Conservation (phyloP, 2,329 filamentous ascomycete genomes). For the Phaeosphaeria sp. region DNA sequence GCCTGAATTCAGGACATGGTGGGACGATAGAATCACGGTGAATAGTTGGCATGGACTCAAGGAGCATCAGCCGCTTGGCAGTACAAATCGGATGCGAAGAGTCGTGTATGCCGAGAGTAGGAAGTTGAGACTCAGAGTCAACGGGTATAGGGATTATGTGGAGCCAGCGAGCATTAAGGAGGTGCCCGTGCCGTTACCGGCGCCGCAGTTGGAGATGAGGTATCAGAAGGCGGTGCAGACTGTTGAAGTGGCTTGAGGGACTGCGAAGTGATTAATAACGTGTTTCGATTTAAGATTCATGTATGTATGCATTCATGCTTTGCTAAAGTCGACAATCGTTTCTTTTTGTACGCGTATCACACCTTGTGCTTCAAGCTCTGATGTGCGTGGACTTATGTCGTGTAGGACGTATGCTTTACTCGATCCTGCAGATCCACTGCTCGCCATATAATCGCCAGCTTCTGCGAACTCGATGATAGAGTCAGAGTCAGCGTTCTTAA, state of each 20-base stretch:
- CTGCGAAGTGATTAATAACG: neutral
- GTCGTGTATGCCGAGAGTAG: conserved; percentile 52
- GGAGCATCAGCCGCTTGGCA: conserved; percentile 48
- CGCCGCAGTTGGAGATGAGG: conserved; percentile 22
- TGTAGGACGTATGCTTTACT: neutral
- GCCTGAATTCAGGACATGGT: conserved; percentile 50
- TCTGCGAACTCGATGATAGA: conserved; percentile 21
- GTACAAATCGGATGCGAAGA: conserved; percentile 49
- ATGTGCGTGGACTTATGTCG: neutral
- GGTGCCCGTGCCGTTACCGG: conserved; percentile 38
- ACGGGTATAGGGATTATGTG: conserved; percentile 49
- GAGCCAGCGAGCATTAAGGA: conserved; percentile 47
- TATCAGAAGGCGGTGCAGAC: conserved; percentile 25
- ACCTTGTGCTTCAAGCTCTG: neutral
- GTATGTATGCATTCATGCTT: neutral
- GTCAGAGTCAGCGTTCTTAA: conserved; percentile 7
- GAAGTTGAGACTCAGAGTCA: conserved; percentile 48
- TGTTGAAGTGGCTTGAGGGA: conserved; percentile 11
- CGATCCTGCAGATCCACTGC: neutral
- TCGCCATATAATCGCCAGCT: conserved; percentile 7
- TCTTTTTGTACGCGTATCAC: neutral
- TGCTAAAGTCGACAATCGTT: neutral
- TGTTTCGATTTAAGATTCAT: neutral
- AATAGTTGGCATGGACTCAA: conserved; percentile 51
- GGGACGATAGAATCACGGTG: conserved; percentile 49